These are phyloP conservation scores for Paecilomyces dactylethromorphus DNA, from an alignment of 2,329 filamentous ascomycete species.

Conservation along the genomic window DNA sequence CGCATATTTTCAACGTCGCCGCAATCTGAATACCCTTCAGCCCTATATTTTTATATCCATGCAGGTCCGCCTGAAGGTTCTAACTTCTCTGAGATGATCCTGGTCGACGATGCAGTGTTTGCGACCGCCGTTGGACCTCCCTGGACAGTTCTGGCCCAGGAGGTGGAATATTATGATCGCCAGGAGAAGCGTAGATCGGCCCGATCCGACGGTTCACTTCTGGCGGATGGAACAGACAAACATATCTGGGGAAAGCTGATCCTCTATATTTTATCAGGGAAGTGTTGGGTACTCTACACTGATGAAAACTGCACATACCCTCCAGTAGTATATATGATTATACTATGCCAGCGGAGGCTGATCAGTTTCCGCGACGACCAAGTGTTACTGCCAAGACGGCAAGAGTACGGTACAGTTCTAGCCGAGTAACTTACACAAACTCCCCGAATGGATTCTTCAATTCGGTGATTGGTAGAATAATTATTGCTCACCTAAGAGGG, in stretches of 20 bases:
- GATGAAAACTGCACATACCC: neutral
- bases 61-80: neutral
- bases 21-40: neutral
- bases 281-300: neutral
- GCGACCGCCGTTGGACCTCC: neutral
- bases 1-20: neutral
- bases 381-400: neutral
- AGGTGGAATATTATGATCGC: neutral
- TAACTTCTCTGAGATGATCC: neutral
- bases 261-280: neutral
- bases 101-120: neutral
- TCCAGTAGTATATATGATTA: neutral
- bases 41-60: neutral
- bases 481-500: neutral
- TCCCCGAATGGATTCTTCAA: neutral
- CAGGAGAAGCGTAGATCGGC: neutral
- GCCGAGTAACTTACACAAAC: neutral
- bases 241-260: neutral
- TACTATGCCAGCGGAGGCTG: neutral
- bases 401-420: neutral
- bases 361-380: neutral
- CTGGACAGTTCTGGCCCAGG: neutral
- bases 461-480: neutral
- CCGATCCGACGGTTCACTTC: neutral
- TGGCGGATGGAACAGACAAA: neutral